Percentiles rank a stretch among this genome's conserved stretches.
Evolutionary conservation across 768 basidiomycete species (phyloP).

Genomic region (Scleroderma bovista): DNA sequence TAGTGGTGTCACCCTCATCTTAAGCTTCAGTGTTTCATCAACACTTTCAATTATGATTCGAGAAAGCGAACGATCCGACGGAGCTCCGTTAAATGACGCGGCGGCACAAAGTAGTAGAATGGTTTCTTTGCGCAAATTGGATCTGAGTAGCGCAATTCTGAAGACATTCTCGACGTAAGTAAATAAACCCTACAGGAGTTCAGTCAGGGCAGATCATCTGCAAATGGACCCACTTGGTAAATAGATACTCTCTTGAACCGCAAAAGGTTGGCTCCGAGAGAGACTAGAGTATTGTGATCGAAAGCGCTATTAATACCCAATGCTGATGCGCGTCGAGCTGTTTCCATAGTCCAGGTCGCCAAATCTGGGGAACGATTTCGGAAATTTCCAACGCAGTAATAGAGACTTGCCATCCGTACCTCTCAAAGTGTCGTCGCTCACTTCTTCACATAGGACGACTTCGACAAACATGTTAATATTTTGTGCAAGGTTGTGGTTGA

Average conservation of each 20-base stretch:
- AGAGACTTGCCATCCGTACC: constrained; percentile 35
- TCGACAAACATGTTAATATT: constrained; percentile 58
- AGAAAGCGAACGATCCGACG: constrained; percentile 26
- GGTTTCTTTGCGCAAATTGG: constrained; percentile 21
- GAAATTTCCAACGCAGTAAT: background rate
- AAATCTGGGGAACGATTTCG: constrained; percentile 37
- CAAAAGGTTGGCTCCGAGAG: constrained; percentile 46
- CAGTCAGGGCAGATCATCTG: background rate
- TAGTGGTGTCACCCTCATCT: constrained; percentile 41
- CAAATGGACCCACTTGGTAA: background rate
- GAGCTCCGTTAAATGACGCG: constrained; percentile 30
- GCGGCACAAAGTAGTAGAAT: constrained; percentile 25
- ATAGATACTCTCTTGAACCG: constrained; percentile 49
- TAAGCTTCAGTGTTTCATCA: constrained; percentile 48
- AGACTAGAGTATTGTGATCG: constrained; percentile 53
- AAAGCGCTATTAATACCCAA: constrained; percentile 15
- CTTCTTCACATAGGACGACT: constrained; percentile 48
- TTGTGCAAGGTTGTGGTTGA: constrained; percentile 47
- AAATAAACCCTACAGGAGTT: constrained; percentile 44
- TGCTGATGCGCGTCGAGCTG: constrained; percentile 42
- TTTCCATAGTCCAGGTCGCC: constrained; percentile 45
- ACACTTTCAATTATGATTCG: constrained; percentile 46
- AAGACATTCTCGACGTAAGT: constrained; percentile 55
- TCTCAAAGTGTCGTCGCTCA: constrained; percentile 47
- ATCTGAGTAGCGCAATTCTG: constrained; percentile 46